Base-by-base conservation (phyloP, 2,329 filamentous ascomycete genomes). In the Fonsecaea monophora region DNA sequence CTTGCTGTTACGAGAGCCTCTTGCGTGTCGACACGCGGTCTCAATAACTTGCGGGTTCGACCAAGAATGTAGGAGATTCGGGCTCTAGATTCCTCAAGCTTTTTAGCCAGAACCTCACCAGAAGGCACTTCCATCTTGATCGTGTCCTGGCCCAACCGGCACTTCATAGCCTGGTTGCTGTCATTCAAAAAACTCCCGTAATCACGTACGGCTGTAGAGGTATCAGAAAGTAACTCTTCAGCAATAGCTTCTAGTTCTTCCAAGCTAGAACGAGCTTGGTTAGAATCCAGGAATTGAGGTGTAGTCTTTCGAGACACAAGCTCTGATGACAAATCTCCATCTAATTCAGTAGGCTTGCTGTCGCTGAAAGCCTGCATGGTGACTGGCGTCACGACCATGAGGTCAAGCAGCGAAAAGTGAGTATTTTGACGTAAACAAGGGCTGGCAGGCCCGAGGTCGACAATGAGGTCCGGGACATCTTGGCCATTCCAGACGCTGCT, bases 351-450 rank as follows among this genome's bases (percentile, higher is more conserved):
- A 13, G 66, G 56, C 32, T 53, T 40, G 37, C 40, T 60, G 6
- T 48, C 15, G 32, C 18, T n/a, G 9, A 68, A 50, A 8, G 57
- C 32, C 1, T 13, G n/a, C 4, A 35, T 32, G 38, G n/a, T 25
- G 7, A 58, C 32, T 15, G 60, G 34, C 1, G 38, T 35, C 8
- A 9, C 3, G 35, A 21, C 18, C 62, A 68, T 66, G 48, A 60
- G 10, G 15, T 60, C 60, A 18, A 68, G 54, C 12, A 68, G 32
- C 8, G 66, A 65, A 18, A 64, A 61, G 18, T 61, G 65, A 3
- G 50, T 67, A 54, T 50, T 4, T 6, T 7, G 37, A 7, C 6
- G 30, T 4, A 2, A 53, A n/a, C 15, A 5, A 40, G 4, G n/a
- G 6, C 15, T 38, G 21, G 4, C 21, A 5, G 21, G 15, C 0